phyloP scores from a whole-genome alignment of 768 basidiomycete species.

The Scleroderma bovista region DNA sequence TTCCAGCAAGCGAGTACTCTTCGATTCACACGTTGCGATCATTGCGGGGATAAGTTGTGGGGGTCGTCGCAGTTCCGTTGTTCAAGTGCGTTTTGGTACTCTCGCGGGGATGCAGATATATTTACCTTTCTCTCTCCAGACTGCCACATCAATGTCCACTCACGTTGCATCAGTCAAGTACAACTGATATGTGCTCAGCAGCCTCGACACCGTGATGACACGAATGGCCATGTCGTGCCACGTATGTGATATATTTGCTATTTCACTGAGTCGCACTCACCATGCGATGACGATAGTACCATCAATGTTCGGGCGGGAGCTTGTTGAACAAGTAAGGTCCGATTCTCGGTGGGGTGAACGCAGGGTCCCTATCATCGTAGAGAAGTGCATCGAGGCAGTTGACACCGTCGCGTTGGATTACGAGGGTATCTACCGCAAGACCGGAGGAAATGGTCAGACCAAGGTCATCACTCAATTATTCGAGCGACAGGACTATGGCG shows the following conservation, averaged over 20 bases:
- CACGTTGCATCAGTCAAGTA: constrained; percentile 73
- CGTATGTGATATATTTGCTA: constrained; percentile 5
- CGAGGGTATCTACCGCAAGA: constrained; percentile 98
- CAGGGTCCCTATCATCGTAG: constrained; percentile 80
- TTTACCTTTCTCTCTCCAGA: constrained; percentile 34
- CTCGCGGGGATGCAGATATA: background rate
- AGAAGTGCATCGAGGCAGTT: constrained; percentile 94
- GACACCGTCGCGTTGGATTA: constrained; percentile 87
- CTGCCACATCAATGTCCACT: constrained; percentile 83
- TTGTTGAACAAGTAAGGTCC: constrained; percentile 74
- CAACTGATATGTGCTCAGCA: constrained; percentile 62
- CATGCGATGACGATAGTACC: constrained; percentile 45
- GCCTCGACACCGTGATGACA: constrained; percentile 27
- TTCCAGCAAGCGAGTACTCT: constrained; percentile 89
- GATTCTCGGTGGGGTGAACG: constrained; percentile 58
- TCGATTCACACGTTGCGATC: constrained; percentile 88
- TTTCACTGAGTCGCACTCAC: constrained; percentile 14
- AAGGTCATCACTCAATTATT: constrained; percentile 93
- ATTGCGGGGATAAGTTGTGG: constrained; percentile 98
- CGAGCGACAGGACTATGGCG: constrained; percentile 82
- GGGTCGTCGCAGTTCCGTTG: constrained; percentile 94
- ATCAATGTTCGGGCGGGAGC: constrained; percentile 90
- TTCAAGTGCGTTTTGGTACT: constrained; percentile 51
- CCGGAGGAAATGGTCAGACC: constrained; percentile 86
- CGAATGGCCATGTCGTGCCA: constrained; percentile 15